Conservation (phyloP, 352 stramenopile genomes). For the Aphanomyces astaci region DNA sequence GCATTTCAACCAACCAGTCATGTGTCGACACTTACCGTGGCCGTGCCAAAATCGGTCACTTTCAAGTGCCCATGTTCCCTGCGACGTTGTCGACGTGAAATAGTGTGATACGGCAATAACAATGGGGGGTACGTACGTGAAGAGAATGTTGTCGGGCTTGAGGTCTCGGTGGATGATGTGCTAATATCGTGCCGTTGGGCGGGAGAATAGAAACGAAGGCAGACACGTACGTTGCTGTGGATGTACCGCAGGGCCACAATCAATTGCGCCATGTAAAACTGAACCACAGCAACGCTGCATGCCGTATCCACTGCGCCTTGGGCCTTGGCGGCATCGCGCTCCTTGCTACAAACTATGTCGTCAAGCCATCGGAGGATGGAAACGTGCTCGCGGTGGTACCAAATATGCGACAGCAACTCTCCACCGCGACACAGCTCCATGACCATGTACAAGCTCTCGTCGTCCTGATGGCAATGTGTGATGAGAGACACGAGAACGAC, state of each 20-base stretch:
- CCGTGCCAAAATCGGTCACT: slow-evolving; percentile 86
- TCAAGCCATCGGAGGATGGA: no score
- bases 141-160: slow-evolving; percentile 86
- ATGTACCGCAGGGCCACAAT: slow-evolving; percentile 91
- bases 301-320: slow-evolving; percentile 50
- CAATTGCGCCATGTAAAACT: slow-evolving; percentile 93
- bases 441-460: slow-evolving; percentile 86
- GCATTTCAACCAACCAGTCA: no score
- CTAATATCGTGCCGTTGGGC: no score
- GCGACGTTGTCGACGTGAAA: background rate
- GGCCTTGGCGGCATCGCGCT: slow-evolving; percentile 60
- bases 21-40: slow-evolving; percentile 34
- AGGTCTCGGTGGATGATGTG: slow-evolving; percentile 94
- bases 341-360: slow-evolving; percentile 60
- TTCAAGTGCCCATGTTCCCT: slow-evolving; percentile 81
- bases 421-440: slow-evolving; percentile 84
- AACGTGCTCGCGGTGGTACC: no score
- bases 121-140: slow-evolving; percentile 31
- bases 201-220: background rate
- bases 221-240: slow-evolving; percentile 60
- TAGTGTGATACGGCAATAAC: background rate
- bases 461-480: slow-evolving; percentile 32
- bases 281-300: slow-evolving; percentile 75
- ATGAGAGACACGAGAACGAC: background rate
- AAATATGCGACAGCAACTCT: slow-evolving; percentile 82